phyloP scores from a whole-genome alignment of 2,329 filamentous ascomycete species.

The Penicillium occitanis region DNA sequence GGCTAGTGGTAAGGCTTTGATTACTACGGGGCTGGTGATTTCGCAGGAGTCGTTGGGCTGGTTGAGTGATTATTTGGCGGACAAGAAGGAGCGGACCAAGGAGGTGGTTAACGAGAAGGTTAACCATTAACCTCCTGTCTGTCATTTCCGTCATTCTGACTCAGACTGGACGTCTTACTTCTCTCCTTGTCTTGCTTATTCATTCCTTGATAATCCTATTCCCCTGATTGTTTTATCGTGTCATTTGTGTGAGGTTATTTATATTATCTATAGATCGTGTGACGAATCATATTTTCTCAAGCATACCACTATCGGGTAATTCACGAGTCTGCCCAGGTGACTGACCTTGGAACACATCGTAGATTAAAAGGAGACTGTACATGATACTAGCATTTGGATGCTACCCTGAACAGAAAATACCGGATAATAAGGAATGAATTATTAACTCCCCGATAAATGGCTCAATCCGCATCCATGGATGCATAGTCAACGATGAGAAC shows the following conservation, averaged over 20 bases:
- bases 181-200: neutral
- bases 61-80: conserved; percentile 59
- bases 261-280: conserved; percentile 10
- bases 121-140: conserved; percentile 27
- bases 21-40: conserved; percentile 67
- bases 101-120: conserved; percentile 54
- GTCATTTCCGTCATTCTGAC: neutral
- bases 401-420: neutral
- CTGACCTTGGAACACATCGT: neutral
- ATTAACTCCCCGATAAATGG: neutral
- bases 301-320: neutral
- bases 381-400: neutral
- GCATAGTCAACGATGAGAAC: neutral
- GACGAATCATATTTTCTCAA: neutral
- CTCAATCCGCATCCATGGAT: neutral
- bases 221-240: conserved; percentile 7
- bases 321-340: neutral
- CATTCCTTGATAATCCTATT: neutral
- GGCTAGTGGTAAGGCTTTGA: conserved; percentile 67
- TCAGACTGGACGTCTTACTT: neutral
- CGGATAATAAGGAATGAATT: neutral
- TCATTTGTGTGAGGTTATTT: neutral
- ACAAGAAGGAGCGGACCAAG: conserved; percentile 63
- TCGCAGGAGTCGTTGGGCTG: conserved; percentile 64
- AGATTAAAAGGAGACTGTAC: neutral